Percentiles rank a stretch among this genome's conserved stretches.
Evolutionary conservation across 2,329 filamentous ascomycete species (phyloP).

Genomic region (Ophiobolus disseminans): DNA sequence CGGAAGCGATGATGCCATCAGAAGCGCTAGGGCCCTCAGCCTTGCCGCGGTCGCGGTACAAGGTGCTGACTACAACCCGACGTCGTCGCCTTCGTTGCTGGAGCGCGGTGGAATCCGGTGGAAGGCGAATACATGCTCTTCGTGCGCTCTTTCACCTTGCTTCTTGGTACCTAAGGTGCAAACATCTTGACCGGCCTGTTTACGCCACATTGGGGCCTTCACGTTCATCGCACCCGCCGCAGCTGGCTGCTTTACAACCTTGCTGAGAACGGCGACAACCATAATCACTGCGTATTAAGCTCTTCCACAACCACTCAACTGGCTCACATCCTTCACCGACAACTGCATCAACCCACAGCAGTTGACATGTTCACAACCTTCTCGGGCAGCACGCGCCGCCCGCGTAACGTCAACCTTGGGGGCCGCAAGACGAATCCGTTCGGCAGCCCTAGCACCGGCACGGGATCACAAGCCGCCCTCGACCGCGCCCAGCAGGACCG

Average conservation of each 20-base stretch:
- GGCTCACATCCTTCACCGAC: no score
- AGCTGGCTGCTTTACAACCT: neutral
- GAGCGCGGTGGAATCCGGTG: constrained; percentile 2
- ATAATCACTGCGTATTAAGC: no score
- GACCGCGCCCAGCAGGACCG: constrained; percentile 88
- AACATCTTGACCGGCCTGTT: no score
- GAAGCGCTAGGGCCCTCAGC: neutral
- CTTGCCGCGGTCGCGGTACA: constrained; percentile 1
- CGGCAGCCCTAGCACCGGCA: constrained; percentile 62
- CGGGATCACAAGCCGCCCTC: constrained; percentile 77
- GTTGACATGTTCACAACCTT: constrained; percentile 87
- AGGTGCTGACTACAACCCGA: constrained; percentile 3
- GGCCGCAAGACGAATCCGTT: constrained; percentile 85
- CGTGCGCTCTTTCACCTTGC: neutral
- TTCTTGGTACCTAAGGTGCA: neutral
- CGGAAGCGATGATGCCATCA: neutral
- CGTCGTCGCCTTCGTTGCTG: neutral
- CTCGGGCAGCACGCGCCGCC: constrained; percentile 82
- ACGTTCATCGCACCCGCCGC: neutral
- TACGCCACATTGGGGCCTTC: no score
- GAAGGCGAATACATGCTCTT: neutral
- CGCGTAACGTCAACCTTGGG: constrained; percentile 92
- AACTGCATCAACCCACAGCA: no score
- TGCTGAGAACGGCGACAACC: no score
- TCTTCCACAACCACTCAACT: no score